Evolutionary conservation across 2,329 filamentous ascomycete species (phyloP).

Genomic region (Botryotinia calthae): DNA sequence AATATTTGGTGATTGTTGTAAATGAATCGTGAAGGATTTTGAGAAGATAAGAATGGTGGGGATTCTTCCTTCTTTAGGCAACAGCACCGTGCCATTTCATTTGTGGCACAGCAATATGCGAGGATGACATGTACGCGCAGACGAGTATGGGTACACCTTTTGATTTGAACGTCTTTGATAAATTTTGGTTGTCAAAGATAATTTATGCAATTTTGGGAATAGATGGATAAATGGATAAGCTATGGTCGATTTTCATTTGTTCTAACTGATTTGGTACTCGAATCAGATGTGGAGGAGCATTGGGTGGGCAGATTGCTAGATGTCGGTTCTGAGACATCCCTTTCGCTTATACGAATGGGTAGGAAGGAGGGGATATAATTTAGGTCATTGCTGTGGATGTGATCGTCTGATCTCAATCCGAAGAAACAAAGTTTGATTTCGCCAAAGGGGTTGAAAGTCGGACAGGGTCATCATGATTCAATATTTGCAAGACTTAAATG

Average conservation of each 20-base stretch:
- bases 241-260: background rate
- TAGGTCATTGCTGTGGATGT: background rate
- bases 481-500: background rate
- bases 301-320: background rate
- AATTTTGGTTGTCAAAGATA: background rate
- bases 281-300: background rate
- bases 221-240: background rate
- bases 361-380: background rate
- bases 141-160: background rate
- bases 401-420: background rate
- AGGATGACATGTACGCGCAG: background rate
- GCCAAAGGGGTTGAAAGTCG: background rate
- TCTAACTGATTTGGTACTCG: background rate
- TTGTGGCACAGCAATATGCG: background rate
- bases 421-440: background rate
- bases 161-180: background rate
- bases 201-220: background rate
- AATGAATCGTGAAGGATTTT: background rate
- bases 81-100: background rate
- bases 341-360: background rate
- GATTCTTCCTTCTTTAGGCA: background rate
- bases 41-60: background rate
- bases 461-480: too few species aligned
- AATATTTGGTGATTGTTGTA: background rate
- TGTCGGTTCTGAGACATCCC: background rate